phyloP scores from a whole-genome alignment of 257 asterid genomes.

The Lantana camara region DNA sequence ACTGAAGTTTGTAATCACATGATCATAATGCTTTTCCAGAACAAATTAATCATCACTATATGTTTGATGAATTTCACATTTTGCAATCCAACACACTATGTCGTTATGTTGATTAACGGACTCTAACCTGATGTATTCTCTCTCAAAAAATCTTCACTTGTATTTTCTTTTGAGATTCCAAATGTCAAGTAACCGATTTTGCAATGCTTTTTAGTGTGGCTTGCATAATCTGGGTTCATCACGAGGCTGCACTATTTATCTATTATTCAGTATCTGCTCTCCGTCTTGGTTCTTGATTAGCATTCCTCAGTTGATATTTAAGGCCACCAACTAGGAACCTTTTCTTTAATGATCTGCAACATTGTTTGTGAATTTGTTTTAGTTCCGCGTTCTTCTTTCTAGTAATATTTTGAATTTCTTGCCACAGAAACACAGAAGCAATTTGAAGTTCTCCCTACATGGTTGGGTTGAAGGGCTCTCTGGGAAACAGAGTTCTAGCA shows the following conservation, averaged over 20 bases:
- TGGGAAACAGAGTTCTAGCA: conserved; percentile 48
- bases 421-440: conserved; percentile 84
- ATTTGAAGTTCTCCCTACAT: conserved; percentile 64
- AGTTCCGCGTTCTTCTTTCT: conserved; percentile 21
- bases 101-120: conserved; percentile 2
- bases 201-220: neutral
- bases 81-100: neutral
- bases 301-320: conserved; percentile 12
- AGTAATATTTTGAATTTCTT: conserved; percentile 29
- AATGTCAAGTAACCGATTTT: conserved; percentile 2
- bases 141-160: conserved; percentile 15
- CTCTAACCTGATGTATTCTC: neutral
- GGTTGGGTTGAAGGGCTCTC: conserved; percentile 70
- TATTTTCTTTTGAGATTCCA: neutral
- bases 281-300: conserved; percentile 14
- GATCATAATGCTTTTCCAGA: neutral
- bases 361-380: conserved; percentile 19
- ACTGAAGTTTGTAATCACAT: conserved; percentile 14
- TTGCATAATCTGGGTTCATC: neutral
- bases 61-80: neutral
- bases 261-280: neutral
- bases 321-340: neutral
- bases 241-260: conserved; percentile 1
- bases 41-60: neutral
- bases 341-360: conserved; percentile 1